A percentile compares a stretch with the other conserved stretches of the same genome.
These are phyloP conservation scores for Aureobasidium sp. DNA, from an alignment of 2,329 filamentous ascomycete genomes.

Conservation along the genomic window DNA sequence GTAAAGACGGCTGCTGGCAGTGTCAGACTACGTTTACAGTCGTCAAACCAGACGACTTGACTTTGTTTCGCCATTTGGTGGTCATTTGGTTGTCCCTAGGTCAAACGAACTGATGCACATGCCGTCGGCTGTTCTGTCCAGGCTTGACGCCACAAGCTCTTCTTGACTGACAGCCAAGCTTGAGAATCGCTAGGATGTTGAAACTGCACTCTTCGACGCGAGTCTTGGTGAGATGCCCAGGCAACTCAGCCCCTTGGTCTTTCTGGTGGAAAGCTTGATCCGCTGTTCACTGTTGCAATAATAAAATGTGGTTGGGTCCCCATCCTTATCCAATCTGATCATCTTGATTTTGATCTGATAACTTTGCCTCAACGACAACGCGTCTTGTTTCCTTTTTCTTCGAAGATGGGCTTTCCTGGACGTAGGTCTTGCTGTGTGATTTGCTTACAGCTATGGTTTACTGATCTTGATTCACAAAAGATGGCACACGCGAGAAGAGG, in stretches of 20 bases:
- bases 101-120: neutral
- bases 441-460: fast-evolving
- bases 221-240: neutral
- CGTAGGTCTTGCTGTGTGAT: neutral
- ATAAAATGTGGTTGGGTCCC: neutral
- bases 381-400: neutral
- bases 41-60: no score
- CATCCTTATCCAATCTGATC: neutral
- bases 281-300: neutral
- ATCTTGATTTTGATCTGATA: neutral
- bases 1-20: no score
- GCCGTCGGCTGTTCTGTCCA: neutral
- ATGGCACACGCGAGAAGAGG: neutral
- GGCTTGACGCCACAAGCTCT: neutral
- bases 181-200: neutral
- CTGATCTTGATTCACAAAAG: neutral
- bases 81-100: no score
- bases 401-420: neutral
- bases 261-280: neutral
- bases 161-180: neutral
- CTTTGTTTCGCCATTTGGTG: no score
- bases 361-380: neutral
- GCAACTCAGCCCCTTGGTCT: neutral
- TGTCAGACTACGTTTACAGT: no score
- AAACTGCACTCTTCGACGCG: neutral